Conservation (phyloP, 345 rosid species). For the Raphanus raphanistrum region DNA sequence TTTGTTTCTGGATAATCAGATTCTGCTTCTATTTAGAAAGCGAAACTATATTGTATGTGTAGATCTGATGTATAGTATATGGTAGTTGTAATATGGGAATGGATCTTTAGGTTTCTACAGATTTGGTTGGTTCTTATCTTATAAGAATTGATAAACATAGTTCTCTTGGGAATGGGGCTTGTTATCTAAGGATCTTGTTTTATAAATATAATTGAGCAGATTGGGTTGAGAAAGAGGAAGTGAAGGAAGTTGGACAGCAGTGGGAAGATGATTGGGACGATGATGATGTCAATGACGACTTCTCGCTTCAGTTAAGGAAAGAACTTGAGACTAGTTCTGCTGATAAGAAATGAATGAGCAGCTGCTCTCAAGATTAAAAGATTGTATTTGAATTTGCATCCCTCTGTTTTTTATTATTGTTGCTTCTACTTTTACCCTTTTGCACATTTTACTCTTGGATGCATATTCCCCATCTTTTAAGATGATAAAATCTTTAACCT, state of each 20-base stretch:
- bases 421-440: not conserved
- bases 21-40: not conserved
- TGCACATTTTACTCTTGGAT: not conserved
- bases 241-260: constrained; percentile 71
- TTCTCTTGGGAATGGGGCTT: too few relatives aligned
- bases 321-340: constrained; percentile 54
- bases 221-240: constrained; percentile 78
- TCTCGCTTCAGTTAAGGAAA: constrained; percentile 82
- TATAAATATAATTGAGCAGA: constrained; percentile 40
- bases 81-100: not conserved
- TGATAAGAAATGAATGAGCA: constrained; percentile 48
- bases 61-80: not conserved
- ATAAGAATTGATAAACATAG: not conserved
- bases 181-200: not conserved
- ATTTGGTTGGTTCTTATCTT: not conserved
- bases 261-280: constrained; percentile 99
- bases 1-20: not conserved
- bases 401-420: not conserved
- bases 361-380: not conserved
- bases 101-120: not conserved
- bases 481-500: not conserved
- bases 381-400: not conserved
- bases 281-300: constrained; percentile 87
- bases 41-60: not conserved
- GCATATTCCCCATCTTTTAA: not conserved